Percentiles rank a stretch among this genome's conserved stretches.
These are phyloP conservation scores for Solanum medicagineum DNA, from an alignment of 257 asterid species.

Conservation along the genomic window DNA sequence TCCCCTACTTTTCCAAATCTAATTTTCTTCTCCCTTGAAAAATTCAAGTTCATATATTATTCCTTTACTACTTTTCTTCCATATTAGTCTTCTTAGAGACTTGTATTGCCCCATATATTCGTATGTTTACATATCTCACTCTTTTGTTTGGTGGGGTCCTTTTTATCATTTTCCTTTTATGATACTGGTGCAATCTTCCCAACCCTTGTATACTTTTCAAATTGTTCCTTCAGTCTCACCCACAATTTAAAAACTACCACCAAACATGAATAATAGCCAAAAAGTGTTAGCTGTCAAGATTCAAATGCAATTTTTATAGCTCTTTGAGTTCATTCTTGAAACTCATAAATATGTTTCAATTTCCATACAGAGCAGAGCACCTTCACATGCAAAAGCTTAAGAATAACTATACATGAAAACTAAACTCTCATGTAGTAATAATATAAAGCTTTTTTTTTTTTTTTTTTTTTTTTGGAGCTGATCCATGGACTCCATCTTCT, in stretches of 20 bases:
- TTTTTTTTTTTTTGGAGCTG: background rate
- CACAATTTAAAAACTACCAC: background rate
- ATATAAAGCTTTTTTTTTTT: background rate
- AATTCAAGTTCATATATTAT: background rate
- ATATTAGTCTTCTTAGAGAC: background rate
- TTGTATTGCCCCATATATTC: background rate
- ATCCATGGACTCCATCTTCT: slow-evolving; percentile 23
- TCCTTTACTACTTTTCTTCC: background rate
- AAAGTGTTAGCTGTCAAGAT: background rate
- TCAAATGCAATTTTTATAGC: background rate
- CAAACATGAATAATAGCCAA: background rate
- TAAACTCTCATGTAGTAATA: background rate
- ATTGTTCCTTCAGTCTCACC: background rate
- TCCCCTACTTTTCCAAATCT: background rate
- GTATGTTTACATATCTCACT: background rate
- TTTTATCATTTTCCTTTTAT: background rate
- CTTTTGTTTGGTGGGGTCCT: background rate
- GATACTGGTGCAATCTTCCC: background rate
- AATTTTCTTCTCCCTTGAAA: background rate
- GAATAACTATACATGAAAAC: background rate
- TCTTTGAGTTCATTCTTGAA: background rate
- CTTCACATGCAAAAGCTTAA: background rate
- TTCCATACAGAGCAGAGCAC: background rate
- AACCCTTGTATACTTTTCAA: background rate
- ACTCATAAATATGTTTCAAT: background rate